A percentile compares a stretch with the other conserved stretches of the same genome.
phyloP scores from a whole-genome alignment of 202 grass and related monocot genomes.

The Schoenoplectus tabernaemontani region DNA sequence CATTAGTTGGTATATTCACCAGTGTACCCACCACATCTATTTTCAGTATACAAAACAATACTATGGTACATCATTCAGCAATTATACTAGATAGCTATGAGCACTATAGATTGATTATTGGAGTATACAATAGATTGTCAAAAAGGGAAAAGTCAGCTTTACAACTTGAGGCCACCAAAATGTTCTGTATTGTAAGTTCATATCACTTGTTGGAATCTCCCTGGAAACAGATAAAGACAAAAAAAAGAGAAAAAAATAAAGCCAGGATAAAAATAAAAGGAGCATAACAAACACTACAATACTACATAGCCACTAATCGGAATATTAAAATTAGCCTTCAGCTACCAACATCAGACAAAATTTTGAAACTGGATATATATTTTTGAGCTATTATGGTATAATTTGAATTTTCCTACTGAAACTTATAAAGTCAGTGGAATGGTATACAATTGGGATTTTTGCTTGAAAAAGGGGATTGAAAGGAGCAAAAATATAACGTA shows the following conservation, averaged over 20 bases:
- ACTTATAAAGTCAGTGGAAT: neutral
- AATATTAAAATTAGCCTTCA: no score
- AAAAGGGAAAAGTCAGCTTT: neutral
- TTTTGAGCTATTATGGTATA: neutral
- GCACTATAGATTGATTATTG: neutral
- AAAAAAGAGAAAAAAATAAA: no score
- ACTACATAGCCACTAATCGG: no score
- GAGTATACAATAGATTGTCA: neutral
- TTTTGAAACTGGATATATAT: no score
- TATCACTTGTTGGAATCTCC: neutral
- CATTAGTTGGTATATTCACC: neutral
- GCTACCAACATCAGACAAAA: no score
- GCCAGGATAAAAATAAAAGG: no score
- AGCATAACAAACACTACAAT: neutral
- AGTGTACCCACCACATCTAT: no score
- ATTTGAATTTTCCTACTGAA: neutral
- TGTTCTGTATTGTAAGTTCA: neutral
- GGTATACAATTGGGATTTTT: neutral
- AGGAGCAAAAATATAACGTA: no score
- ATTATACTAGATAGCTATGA: neutral
- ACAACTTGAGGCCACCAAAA: neutral
- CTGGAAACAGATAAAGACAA: neutral
- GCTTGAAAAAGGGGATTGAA: neutral
- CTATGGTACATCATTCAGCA: neutral
- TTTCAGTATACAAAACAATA: neutral